Conservation (phyloP, 495 filamentous ascomycete genomes). For the Podospora conica region DNA sequence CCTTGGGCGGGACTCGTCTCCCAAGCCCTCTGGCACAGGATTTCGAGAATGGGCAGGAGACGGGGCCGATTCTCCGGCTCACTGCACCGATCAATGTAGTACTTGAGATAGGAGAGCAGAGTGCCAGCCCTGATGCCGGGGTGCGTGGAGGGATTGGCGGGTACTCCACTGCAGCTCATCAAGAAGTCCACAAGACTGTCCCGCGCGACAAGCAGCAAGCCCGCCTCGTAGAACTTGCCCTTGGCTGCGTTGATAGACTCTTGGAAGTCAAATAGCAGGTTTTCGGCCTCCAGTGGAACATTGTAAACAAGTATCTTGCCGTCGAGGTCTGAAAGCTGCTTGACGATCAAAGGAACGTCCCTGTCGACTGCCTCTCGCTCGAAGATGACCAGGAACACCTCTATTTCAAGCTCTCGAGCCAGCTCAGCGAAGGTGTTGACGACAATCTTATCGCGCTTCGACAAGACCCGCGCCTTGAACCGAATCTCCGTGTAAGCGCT, state of each 20-base stretch:
- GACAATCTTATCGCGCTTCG: slow-evolving; percentile 6
- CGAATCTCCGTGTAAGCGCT: background rate
- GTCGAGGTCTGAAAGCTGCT: slow-evolving; percentile 6
- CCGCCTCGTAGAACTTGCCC: background rate
- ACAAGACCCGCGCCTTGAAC: background rate
- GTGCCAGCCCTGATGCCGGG: background rate
- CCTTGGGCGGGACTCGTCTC: slow-evolving; percentile 6
- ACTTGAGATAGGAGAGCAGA: background rate
- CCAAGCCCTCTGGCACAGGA: slow-evolving; percentile 12
- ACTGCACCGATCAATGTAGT: background rate
- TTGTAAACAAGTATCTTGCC: slow-evolving; percentile 6
- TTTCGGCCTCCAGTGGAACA: slow-evolving; percentile 7
- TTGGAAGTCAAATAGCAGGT: slow-evolving; percentile 2
- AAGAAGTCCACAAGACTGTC: slow-evolving; percentile 21
- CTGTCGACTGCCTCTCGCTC: background rate
- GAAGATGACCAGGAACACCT: slow-evolving; percentile 16
- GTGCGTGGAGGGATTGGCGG: background rate
- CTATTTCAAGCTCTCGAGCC: slow-evolving; percentile 1
- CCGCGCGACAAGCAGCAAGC: slow-evolving; percentile 16
- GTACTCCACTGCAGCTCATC: background rate
- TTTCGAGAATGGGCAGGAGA: slow-evolving; percentile 10
- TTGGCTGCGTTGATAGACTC: background rate
- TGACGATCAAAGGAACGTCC: slow-evolving; percentile 5
- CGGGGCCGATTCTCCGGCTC: slow-evolving; percentile 1
- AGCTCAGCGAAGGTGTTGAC: slow-evolving; percentile 2